Evolutionary conservation across 2,329 filamentous ascomycete species (phyloP), one percentile per base, ranked within the genome.

Genomic region (Ascomycota sp.): DNA sequence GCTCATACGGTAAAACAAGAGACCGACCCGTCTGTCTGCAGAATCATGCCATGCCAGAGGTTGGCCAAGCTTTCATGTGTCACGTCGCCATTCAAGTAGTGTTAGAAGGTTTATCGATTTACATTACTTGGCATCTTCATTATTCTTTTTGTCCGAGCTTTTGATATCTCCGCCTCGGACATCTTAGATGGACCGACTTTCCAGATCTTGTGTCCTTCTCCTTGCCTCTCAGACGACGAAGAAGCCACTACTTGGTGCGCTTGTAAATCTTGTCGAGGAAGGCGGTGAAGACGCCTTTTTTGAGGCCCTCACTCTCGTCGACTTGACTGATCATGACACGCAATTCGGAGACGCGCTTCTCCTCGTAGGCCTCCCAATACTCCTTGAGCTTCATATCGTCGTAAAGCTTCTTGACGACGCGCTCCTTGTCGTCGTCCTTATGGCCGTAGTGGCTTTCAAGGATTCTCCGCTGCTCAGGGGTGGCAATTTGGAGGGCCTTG

Each of bases 181-280:
- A 21, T 21, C 16, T 21, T 21, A 5, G 16, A 21, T 21, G 3
- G 16, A 21, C 16, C 16, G 16, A 21, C 16, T 21, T 21, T 5
- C 3, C 16, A 21, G 16, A 21, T 21, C 16, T 21, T 21, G 16
- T 21, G 16, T 21, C 16, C 16, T 11, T 13, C 9, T 25, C 16
- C 10, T 13, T 13, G 4, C 13, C 5, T 16, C 29, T 31, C 9
- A 24, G 2, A 13, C 9, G 10, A 2, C n/a, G 13, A 10, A 6
- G 8, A n/a, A 9, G 9, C 30, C 4, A n/a, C 11, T 79, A 95
- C 61, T 92, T 95, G 68, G 72, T 89, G 51, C 89, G 70, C 73
- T 92, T 92, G 70, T 95, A 95, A 52, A 98, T 95, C 70, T 98
- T 98, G 56, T 66, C 64, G 42, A 98, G 63, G 66, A 95, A 98